These are phyloP conservation scores for Cutaneotrichosporon daszewskae DNA, from an alignment of 1,284 basidiomycete species.

Conservation along the genomic window DNA sequence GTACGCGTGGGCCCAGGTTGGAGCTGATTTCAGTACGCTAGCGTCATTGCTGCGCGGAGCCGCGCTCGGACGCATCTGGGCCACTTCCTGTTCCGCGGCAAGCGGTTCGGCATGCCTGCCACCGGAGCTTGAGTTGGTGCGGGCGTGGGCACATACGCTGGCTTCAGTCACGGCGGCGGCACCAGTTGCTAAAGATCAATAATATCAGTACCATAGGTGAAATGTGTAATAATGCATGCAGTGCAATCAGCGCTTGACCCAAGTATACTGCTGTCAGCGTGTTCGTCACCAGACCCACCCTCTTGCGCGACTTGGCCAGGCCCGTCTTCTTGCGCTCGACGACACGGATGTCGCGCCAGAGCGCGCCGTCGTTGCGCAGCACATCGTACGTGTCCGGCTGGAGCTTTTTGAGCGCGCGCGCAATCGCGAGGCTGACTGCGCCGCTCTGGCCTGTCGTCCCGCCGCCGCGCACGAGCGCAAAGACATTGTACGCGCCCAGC, in stretches of 20 bases:
- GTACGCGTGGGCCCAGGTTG: too few relatives aligned
- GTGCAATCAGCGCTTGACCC: constrained; percentile 79
- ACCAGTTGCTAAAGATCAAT: too few relatives aligned
- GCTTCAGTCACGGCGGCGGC: too few relatives aligned
- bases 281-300: constrained; percentile 55
- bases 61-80: too few relatives aligned
- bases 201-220: background rate
- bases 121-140: too few relatives aligned
- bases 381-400: constrained; percentile 61
- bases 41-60: too few relatives aligned
- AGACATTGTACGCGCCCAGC: constrained; percentile 89
- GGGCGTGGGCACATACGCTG: too few relatives aligned
- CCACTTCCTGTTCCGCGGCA: too few relatives aligned
- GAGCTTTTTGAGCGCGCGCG: constrained; percentile 71
- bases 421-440: constrained; percentile 78
- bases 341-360: constrained; percentile 90
- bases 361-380: constrained; percentile 72
- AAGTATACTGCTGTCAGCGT: constrained; percentile 60
- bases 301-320: constrained; percentile 82
- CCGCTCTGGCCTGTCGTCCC: constrained; percentile 85
- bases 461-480: constrained; percentile 79
- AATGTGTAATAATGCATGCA: background rate
- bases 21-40: too few relatives aligned
- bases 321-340: constrained; percentile 98
- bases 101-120: too few relatives aligned